Evolutionary conservation across 331 rosid species (phyloP).

Genomic region (Malus hybrid): DNA sequence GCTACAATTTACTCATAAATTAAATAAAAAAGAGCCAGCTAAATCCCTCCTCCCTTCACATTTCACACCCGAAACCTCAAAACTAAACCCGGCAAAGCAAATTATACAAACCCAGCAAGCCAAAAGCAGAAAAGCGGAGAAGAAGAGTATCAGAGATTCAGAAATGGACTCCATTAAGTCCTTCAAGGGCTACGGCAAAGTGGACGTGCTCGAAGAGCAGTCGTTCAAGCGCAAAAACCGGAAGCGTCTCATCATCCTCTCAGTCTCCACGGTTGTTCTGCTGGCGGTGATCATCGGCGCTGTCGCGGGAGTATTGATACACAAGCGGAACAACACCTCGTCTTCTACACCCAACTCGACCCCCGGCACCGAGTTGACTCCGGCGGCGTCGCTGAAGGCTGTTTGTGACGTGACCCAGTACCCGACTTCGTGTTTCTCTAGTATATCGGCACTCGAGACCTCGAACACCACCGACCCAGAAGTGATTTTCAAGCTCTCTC

Average conservation of each 20-base stretch:
- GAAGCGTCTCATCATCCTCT: constrained; percentile 37
- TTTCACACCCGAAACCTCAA: too few relatives aligned
- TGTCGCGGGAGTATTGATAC: constrained; percentile 40
- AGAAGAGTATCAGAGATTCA: too few relatives aligned
- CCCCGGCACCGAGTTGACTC: constrained; percentile 29
- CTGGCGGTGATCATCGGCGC: constrained; percentile 35
- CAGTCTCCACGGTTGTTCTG: constrained; percentile 36
- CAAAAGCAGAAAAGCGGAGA: neutral
- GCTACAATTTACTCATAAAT: too few relatives aligned
- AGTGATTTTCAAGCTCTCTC: constrained; percentile 64
- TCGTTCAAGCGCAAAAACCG: constrained; percentile 48
- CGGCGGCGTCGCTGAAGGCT: constrained; percentile 56
- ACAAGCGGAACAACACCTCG: constrained; percentile 36
- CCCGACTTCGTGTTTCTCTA: constrained; percentile 60
- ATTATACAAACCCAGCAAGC: too few relatives aligned
- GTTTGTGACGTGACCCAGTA: constrained; percentile 65
- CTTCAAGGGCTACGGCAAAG: constrained; percentile 64
- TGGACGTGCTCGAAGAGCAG: constrained; percentile 51
- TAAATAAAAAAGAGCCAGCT: neutral
- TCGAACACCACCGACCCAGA: constrained; percentile 66
- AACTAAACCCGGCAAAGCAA: too few relatives aligned
- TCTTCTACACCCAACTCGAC: neutral
- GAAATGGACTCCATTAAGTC: constrained; percentile 53
- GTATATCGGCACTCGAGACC: constrained; percentile 36
- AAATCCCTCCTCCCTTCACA: neutral